Conservation (phyloP, 2,329 filamentous ascomycete genomes). For the Pseudocercospora pini-densiflorae region DNA sequence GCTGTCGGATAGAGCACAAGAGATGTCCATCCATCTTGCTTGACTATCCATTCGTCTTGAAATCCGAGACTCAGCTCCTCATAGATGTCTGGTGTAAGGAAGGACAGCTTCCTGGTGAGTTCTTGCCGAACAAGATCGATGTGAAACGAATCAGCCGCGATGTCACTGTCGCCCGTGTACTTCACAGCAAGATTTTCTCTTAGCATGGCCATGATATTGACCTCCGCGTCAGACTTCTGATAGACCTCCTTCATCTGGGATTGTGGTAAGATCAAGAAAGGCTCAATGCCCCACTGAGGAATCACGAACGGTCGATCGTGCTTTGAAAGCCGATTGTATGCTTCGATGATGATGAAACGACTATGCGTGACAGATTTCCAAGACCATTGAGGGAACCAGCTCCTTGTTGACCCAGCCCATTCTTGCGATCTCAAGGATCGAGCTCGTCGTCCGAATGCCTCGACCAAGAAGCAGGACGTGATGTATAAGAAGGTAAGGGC, state of each 20-base stretch:
- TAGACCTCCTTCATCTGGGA: slow-evolving; percentile 22
- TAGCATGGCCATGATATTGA: slow-evolving; percentile 17
- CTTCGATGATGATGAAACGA: slow-evolving; percentile 17
- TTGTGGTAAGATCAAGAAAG: slow-evolving; percentile 23
- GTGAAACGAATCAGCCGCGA: slow-evolving; percentile 15
- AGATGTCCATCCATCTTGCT: slow-evolving; percentile 5
- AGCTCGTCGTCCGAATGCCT: not conserved
- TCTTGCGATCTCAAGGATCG: not conserved
- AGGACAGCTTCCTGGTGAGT: slow-evolving; percentile 26
- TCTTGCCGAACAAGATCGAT: slow-evolving; percentile 24
- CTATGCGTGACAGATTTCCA: slow-evolving; percentile 20
- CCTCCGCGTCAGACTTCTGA: slow-evolving; percentile 22
- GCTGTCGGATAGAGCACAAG: slow-evolving; percentile 15
- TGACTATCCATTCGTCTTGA: slow-evolving; percentile 22
- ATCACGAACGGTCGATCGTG: slow-evolving; percentile 15
- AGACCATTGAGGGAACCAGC: not conserved
- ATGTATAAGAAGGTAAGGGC: not conserved
- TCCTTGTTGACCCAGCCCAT: not conserved
- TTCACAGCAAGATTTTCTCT: slow-evolving; percentile 18
- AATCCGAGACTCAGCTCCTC: slow-evolving; percentile 23
- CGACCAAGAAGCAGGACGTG: not conserved
- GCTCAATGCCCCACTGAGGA: slow-evolving; percentile 21
- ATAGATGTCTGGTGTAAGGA: slow-evolving; percentile 24
- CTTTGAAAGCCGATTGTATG: slow-evolving; percentile 19
- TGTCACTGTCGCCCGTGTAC: slow-evolving; percentile 21